A percentile compares a stretch with the other conserved stretches of the same genome.
Conservation (phyloP, 768 basidiomycete species). For the Pholiota molesta region DNA sequence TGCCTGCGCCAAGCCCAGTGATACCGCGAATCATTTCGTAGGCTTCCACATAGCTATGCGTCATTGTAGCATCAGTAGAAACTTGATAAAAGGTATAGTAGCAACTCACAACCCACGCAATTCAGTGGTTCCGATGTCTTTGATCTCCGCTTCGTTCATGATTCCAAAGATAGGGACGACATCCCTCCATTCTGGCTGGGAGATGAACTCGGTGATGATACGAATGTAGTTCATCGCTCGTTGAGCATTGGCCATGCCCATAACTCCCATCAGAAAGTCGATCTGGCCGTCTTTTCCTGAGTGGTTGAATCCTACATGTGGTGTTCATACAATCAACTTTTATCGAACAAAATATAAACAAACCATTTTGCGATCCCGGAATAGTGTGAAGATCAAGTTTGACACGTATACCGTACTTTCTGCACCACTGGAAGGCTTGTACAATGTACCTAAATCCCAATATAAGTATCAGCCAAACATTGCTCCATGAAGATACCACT, state of each 20-base stretch:
- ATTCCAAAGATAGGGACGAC: constrained; percentile 68
- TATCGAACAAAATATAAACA: neutral
- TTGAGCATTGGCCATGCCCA: constrained; percentile 89
- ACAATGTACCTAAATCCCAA: constrained; percentile 62
- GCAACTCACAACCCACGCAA: constrained; percentile 67
- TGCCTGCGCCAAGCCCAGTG: constrained; percentile 74
- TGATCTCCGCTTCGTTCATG: constrained; percentile 60
- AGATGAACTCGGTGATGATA: constrained; percentile 80
- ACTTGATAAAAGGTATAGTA: constrained; percentile 1
- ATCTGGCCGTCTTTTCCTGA: constrained; percentile 61
- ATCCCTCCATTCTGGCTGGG: constrained; percentile 72
- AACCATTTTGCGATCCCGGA: constrained; percentile 79
- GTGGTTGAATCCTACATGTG: constrained; percentile 52
- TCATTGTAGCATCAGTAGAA: constrained; percentile 16
- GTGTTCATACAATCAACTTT: neutral
- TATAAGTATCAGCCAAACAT: neutral
- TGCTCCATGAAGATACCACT: constrained; percentile 19
- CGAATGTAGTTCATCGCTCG: constrained; percentile 78
- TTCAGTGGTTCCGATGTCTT: constrained; percentile 56
- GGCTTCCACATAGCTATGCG: constrained; percentile 55
- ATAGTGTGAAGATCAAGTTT: constrained; percentile 79
- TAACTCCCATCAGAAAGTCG: constrained; percentile 73
- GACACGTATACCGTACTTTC: constrained; percentile 85
- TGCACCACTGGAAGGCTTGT: constrained; percentile 73
- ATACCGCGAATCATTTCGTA: constrained; percentile 70